Conservation (phyloP, 31 red algal species). For the Endocladia muricata region DNA sequence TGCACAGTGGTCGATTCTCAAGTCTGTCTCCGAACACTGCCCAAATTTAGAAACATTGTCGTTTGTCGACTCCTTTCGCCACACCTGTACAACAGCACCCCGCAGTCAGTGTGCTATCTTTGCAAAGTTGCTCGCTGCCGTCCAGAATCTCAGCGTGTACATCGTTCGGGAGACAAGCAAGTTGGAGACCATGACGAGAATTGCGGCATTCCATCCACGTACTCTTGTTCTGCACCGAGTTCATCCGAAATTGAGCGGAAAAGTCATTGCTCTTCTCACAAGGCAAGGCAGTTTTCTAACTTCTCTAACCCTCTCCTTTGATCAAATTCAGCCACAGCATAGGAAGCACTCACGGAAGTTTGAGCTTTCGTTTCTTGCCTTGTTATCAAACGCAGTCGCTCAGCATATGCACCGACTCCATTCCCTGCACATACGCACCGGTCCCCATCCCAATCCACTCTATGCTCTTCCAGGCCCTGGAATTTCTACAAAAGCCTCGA, state of each 20-base stretch:
- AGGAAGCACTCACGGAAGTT: no score
- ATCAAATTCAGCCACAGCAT: neutral
- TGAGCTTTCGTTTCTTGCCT: neutral
- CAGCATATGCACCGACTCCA: neutral
- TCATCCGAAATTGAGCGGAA: neutral
- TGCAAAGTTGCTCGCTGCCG: neutral
- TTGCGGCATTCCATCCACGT: neutral
- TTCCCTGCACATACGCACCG: neutral
- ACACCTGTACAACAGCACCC: neutral
- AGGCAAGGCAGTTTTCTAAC: neutral
- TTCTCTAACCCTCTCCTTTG: constrained; percentile 2
- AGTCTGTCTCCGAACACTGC: neutral
- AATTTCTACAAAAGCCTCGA: neutral
- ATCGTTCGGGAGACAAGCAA: neutral
- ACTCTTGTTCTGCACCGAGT: neutral
- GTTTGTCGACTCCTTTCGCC: constrained; percentile 4
- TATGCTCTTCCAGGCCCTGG: neutral
- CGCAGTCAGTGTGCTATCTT: neutral
- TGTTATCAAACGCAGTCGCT: neutral
- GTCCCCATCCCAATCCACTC: neutral
- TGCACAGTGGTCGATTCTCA: neutral
- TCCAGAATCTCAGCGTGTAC: neutral
- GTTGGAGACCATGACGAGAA: neutral
- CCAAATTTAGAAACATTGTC: neutral
- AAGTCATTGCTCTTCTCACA: neutral